Evolutionary conservation across 768 basidiomycete genomes (phyloP).

Genomic region (Psilocybe tampanensis): DNA sequence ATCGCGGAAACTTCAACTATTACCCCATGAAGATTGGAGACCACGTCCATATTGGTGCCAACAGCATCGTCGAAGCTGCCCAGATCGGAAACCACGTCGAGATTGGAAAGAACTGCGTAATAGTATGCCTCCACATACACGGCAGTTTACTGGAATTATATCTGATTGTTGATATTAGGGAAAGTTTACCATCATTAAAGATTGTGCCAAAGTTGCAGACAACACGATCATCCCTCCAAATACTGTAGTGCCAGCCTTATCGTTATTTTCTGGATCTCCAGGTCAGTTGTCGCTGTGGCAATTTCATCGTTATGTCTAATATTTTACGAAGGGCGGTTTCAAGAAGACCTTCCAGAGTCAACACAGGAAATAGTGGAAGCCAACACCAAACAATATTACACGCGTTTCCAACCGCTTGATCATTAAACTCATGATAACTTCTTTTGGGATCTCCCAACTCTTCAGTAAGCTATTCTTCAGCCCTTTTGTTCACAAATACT

Average conservation of each 20-base stretch:
- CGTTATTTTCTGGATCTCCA: conserved; percentile 87
- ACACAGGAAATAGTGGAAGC: conserved; percentile 91
- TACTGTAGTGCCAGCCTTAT: conserved; percentile 88
- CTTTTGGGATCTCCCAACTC: neutral
- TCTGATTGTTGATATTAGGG: conserved; percentile 54
- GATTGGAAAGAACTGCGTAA: conserved; percentile 94
- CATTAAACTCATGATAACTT: neutral
- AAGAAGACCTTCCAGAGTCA: conserved; percentile 88
- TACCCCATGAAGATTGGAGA: conserved; percentile 98
- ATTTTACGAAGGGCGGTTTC: conserved; percentile 61
- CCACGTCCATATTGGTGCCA: conserved; percentile 92
- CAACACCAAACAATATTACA: conserved; percentile 83
- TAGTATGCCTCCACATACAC: conserved; percentile 59
- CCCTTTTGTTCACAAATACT: neutral
- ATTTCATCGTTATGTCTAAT: conserved; percentile 4
- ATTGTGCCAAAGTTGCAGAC: conserved; percentile 89
- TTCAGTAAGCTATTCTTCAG: too few species aligned
- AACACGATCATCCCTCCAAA: conserved; percentile 89
- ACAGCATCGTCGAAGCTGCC: conserved; percentile 89
- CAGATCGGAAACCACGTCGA: conserved; percentile 93
- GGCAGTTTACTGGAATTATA: neutral
- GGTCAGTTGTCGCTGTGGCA: conserved; percentile 53
- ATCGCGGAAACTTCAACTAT: conserved; percentile 91
- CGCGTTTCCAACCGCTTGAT: conserved; percentile 67
- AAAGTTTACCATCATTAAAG: conserved; percentile 96